Conservation (phyloP, 2,329 filamentous ascomycete species). For the Camptophora hylomeconis region DNA sequence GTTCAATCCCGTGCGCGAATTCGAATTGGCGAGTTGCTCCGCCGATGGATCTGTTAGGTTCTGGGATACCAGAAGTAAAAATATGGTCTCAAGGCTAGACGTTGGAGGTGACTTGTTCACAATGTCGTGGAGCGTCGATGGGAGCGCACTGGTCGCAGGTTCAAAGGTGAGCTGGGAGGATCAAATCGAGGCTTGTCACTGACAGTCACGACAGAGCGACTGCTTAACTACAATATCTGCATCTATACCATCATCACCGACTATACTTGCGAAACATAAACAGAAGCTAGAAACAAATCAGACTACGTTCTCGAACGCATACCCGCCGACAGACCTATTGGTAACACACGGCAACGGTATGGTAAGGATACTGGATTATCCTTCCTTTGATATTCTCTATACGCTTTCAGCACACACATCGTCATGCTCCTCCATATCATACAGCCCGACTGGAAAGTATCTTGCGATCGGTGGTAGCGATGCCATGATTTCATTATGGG, state of each 20-base stretch:
- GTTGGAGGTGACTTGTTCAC: constrained; percentile 38
- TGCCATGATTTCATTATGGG: constrained; percentile 37
- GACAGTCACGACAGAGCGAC: constrained; percentile 26
- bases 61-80: constrained; percentile 38
- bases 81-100: constrained; percentile 33
- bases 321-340: constrained; percentile 30
- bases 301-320: constrained; percentile 33
- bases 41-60: constrained; percentile 37
- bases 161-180: constrained; percentile 27
- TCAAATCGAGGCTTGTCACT: background rate
- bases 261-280: constrained; percentile 27
- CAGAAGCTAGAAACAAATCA: constrained; percentile 36
- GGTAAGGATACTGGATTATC: constrained; percentile 35
- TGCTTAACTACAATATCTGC: constrained; percentile 33
- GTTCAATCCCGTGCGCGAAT: constrained; percentile 36
- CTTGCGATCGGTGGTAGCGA: constrained; percentile 36
- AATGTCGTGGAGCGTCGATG: constrained; percentile 35
- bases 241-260: constrained; percentile 26
- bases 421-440: constrained; percentile 32
- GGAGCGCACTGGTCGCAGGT: constrained; percentile 32
- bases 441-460: constrained; percentile 35
- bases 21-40: constrained; percentile 36
- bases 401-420: constrained; percentile 37
- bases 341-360: constrained; percentile 42
- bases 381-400: constrained; percentile 30